A percentile compares a stretch with the other conserved stretches of the same genome.
Evolutionary conservation across 2,329 filamentous ascomycete species (phyloP).

Genomic region (Fonsecaea monophora): DNA sequence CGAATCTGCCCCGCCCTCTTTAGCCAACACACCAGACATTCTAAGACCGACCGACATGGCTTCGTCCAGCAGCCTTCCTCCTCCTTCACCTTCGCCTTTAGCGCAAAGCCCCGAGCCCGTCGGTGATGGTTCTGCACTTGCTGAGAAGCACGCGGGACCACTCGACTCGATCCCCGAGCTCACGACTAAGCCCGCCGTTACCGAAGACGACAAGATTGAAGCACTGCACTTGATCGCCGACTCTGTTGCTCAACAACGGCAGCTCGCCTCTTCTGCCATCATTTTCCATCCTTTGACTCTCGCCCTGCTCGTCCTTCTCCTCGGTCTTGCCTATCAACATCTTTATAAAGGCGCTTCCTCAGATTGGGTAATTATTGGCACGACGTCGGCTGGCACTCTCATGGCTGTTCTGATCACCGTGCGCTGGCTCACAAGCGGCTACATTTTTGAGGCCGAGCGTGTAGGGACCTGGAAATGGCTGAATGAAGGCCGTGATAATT

Average conservation of each 20-base stretch:
- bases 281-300: conserved; percentile 66
- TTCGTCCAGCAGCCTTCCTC: conserved; percentile 49
- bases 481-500: conserved; percentile 48
- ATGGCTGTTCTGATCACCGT: conserved; percentile 70
- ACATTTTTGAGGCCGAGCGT: conserved; percentile 67
- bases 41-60: conserved; percentile 57
- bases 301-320: conserved; percentile 46
- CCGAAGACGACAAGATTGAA: conserved; percentile 67
- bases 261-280: conserved; percentile 68
- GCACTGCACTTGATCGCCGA: conserved; percentile 78
- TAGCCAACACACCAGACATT: conserved; percentile 67
- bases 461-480: conserved; percentile 68
- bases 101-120: conserved; percentile 16
- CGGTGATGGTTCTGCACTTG: conserved; percentile 14
- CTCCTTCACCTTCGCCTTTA: conserved; percentile 48
- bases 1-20: conserved; percentile 66
- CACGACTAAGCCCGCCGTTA: conserved; percentile 40
- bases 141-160: conserved; percentile 20
- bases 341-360: conserved; percentile 47
- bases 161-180: conserved; percentile 45
- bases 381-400: conserved; percentile 66
- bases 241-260: conserved; percentile 81
- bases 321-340: conserved; percentile 50
- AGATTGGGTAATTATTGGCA: conserved; percentile 63
- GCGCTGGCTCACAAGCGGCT: conserved; percentile 66